Base-by-base conservation (phyloP, 2,329 filamentous ascomycete species). In the Sclerotinia sclerotiorum region DNA sequence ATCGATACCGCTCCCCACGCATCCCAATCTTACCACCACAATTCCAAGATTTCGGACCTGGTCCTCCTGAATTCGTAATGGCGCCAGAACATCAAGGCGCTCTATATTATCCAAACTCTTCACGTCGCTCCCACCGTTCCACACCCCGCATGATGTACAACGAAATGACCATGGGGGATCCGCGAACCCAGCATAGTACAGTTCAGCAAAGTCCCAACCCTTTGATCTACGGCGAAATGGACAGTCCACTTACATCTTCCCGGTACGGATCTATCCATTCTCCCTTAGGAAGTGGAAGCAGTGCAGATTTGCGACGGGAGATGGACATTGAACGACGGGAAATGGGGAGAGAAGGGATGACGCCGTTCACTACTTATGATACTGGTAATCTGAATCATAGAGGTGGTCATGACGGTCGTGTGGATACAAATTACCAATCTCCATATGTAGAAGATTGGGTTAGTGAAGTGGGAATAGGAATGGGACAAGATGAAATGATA, bases 391-490 rank as follows among this genome's bases (percentile, higher is more conserved):
- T 46, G n/a, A 27, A 63, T 39, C 17, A 27, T 51, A 8, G 17
- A 15, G 21, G 54, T 24, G 54, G 19, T 6, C 54, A 56, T 56
- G 54, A 21, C 4, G 7, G 15, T 21, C 60, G 15, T 27, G n/a
- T 63, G 46, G 19, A 39, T 21, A 51, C 60, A 39, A 66, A 66
- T 49, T 66, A 66, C 35, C 52, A 66, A 66, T 49, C 63, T 35
- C 63, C 63, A 13, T 66, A 66, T 39, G 63, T 66, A 13, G 63
- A 66, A 58, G 63, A 66, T 21, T 66, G 63, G 63, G 44, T 66
- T 27, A 58, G 52, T 66, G 63, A 66, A 19, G 52, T 24, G 51
- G 63, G 46, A 17, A 63, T 63, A 13, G 32, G 29, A n/a, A 27
- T 27, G 32, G 60, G 46, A 4, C 44, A 44, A 7, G 63, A 66